Conservation (phyloP, 805 yeast species). For the Metschnikowia dekortorum region DNA sequence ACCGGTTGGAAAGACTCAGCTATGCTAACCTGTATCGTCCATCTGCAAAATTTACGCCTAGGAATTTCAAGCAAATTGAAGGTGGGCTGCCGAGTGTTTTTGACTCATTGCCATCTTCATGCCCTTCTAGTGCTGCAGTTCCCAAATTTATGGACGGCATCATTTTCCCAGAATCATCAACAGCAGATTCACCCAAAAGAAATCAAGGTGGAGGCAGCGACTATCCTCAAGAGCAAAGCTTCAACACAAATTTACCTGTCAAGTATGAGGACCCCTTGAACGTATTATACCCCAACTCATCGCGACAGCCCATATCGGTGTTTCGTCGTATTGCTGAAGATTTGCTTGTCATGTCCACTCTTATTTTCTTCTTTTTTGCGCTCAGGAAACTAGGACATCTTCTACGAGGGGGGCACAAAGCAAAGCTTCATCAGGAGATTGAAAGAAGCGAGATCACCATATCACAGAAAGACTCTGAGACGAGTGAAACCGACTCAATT, state of each 20-base stretch:
- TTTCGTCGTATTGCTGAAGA: slow-evolving; percentile 43
- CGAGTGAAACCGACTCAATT: background rate
- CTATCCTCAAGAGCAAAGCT: background rate
- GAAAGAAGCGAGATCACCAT: background rate
- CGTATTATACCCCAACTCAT: background rate
- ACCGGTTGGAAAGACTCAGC: slow-evolving; percentile 26
- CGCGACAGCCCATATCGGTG: slow-evolving; percentile 12
- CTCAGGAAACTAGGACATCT: slow-evolving; percentile 23
- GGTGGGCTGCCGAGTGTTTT: slow-evolving; percentile 12
- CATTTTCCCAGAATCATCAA: slow-evolving; percentile 23
- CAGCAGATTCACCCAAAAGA: background rate
- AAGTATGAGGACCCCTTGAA: background rate
- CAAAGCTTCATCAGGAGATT: background rate
- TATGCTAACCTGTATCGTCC: slow-evolving; percentile 36
- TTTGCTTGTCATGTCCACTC: slow-evolving; percentile 40
- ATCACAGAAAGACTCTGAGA: background rate
- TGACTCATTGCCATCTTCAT: background rate
- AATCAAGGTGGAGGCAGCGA: background rate
- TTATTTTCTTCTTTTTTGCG: slow-evolving; percentile 31
- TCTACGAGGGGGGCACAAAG: background rate
- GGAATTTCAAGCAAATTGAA: slow-evolving; percentile 21
- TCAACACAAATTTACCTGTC: slow-evolving; percentile 1
- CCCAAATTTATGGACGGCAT: slow-evolving; percentile 37
- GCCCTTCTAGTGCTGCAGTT: background rate
- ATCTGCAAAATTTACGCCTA: slow-evolving; percentile 22